These are phyloP conservation scores for Pleurotus citrinopileatus DNA, from an alignment of 768 basidiomycete genomes.

Conservation along the genomic window DNA sequence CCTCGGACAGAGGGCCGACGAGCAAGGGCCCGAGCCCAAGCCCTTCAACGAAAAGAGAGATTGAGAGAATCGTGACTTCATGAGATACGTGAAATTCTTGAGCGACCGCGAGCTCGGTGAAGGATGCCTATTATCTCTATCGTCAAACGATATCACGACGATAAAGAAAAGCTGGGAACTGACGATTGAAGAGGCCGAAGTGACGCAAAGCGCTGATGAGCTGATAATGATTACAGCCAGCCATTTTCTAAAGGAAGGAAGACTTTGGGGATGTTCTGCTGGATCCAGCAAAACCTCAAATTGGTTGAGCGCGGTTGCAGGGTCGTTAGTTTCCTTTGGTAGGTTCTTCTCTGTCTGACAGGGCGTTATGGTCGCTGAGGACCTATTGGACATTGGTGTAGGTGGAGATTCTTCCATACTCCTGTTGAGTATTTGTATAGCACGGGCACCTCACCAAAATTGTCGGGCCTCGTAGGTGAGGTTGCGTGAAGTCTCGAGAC, in stretches of 20 bases:
- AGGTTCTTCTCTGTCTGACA: not conserved
- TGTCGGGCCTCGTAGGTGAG: not conserved
- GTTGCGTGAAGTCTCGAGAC: not conserved
- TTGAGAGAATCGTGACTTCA: slow-evolving; percentile 47
- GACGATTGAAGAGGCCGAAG: slow-evolving; percentile 57
- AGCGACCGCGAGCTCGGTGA: slow-evolving; percentile 60
- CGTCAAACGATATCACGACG: not conserved
- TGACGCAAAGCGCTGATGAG: slow-evolving; percentile 45
- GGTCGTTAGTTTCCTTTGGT: not conserved
- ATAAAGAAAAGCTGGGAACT: slow-evolving; percentile 18
- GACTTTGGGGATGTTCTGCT: slow-evolving; percentile 39
- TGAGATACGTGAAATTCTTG: slow-evolving; percentile 44
- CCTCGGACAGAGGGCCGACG: slow-evolving; percentile 50
- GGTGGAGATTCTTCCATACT: not conserved
- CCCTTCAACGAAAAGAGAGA: slow-evolving; percentile 59
- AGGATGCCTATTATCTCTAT: slow-evolving; percentile 42
- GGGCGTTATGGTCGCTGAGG: not conserved
- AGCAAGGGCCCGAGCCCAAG: slow-evolving; percentile 56
- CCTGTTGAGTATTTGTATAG: not conserved
- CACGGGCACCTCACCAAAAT: not conserved
- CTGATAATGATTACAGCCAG: slow-evolving; percentile 43
- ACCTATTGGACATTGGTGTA: slow-evolving; percentile 2
- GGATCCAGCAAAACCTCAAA: slow-evolving; percentile 36
- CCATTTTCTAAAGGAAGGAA: slow-evolving; percentile 44
- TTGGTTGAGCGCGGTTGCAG: slow-evolving; percentile 10